Percentiles rank a stretch among this genome's conserved stretches.
Conservation (phyloP, 2,329 filamentous ascomycete genomes). For the Ceratocystis eucalypticola region DNA sequence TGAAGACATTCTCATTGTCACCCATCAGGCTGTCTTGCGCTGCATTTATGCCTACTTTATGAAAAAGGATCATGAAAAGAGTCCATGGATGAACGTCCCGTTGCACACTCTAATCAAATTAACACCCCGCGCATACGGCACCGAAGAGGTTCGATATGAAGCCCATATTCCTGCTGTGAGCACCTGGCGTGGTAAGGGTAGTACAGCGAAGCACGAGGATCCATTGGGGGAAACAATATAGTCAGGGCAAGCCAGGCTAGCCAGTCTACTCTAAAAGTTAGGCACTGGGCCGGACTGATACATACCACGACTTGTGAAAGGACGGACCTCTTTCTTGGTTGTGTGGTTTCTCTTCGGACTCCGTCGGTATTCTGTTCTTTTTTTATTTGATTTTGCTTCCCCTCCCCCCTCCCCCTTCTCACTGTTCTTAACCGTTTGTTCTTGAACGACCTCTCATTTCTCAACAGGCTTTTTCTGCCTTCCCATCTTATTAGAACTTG, state of each 20-base stretch:
- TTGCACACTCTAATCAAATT: conserved; percentile 94
- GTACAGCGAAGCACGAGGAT: conserved; percentile 74
- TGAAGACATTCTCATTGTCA: conserved; percentile 95
- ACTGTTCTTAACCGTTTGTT: background rate
- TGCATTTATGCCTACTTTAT: conserved; percentile 99
- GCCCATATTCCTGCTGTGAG: conserved; percentile 92
- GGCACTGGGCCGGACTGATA: no score
- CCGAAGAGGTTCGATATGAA: conserved; percentile 73
- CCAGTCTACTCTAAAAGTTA: no score
- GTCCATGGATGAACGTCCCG: conserved; percentile 97
- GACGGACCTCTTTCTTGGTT: background rate
- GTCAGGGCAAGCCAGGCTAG: conserved; percentile 1
- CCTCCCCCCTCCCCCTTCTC: no score
- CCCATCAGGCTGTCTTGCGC: conserved; percentile 87
- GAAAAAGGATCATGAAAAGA: conserved; percentile 85
- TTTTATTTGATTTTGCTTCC: background rate
- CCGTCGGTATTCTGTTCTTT: background rate
- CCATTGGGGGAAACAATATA: conserved; percentile 29
- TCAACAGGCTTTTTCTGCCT: background rate
- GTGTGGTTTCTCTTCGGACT: background rate
- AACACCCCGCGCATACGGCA: conserved; percentile 86
- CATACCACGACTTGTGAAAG: no score
- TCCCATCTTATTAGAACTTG: conserved; percentile 3
- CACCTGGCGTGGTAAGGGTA: conserved; percentile 91
- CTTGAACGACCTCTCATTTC: background rate